Evolutionary conservation across 805 yeast species (phyloP), one percentile per base, ranked within the genome.

Genomic region (Saturnispora sanitii): DNA sequence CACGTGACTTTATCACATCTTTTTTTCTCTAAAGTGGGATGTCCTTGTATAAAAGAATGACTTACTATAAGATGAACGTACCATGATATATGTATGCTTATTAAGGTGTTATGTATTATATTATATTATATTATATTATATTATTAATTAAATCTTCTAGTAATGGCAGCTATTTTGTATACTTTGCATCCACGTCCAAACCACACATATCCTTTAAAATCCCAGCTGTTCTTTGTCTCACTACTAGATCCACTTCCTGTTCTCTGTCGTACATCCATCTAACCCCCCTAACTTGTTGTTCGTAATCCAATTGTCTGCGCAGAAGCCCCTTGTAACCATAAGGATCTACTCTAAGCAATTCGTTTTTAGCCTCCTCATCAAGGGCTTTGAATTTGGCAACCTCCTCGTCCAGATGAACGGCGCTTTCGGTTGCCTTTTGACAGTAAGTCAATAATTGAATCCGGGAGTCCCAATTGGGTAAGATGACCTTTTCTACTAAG

Each of bases 311-410:
- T 20, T 49, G 56, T 11, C 47, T 9, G 49, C 56, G 22, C 42
- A 51, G 4, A 44, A 56, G n/a, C 50, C 60, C 8, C 38, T 67
- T 61, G 9, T 62, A 58, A 3, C 71, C 72, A 47, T 75, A 75
- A 1, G 80, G 79, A 49, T 75, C 77, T 4, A 69, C 47, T 22
- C 73, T 58, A 57, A 32, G 55, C 47, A 46, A 38, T 25, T 45
- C 47, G 47, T 42, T 52, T 25, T 45, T 45, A 35, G 41, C 56
- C 33, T 44, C 57, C 12, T 34, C 51, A 38, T 22, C 44, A 43
- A 43, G 46, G 47, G 35, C 45, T 8, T 33, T 23, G 20, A 40
- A 40, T 8, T 32, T 44, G 19, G 40, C 44, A 12, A 44, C 37
- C 11, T 44, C 37, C 39, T 32, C 35, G 21, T 48, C 49, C 21